Percentiles rank a stretch among this genome's conserved stretches.
phyloP scores from a whole-genome alignment of 2,329 filamentous ascomycete species.

The Fonsecaea pugnacius region DNA sequence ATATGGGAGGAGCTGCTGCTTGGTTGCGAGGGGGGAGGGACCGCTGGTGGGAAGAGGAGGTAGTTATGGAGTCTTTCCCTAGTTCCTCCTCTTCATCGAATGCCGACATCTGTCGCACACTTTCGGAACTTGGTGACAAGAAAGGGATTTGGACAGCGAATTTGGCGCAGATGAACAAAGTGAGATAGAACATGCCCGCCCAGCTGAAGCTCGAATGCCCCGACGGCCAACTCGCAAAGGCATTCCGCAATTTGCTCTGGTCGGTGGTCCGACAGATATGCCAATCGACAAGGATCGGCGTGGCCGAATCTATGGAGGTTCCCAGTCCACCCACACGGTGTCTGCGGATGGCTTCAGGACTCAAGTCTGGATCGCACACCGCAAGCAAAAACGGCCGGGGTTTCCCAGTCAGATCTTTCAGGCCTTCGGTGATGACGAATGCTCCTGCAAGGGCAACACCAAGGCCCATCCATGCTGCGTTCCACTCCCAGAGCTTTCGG shows the following conservation, averaged over 20 bases:
- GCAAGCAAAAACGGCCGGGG: constrained; percentile 67
- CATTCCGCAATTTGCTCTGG: constrained; percentile 68
- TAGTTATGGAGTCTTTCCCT: constrained; percentile 6
- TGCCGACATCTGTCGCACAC: constrained; percentile 22
- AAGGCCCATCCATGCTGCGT: constrained; percentile 82
- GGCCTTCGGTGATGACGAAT: constrained; percentile 80
- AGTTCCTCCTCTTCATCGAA: constrained; percentile 26
- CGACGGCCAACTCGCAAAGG: constrained; percentile 82
- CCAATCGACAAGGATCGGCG: constrained; percentile 73
- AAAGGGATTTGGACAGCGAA: constrained; percentile 54
- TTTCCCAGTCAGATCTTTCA: constrained; percentile 76
- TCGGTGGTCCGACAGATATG: constrained; percentile 74
- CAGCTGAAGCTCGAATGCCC: constrained; percentile 77
- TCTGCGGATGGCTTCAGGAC: constrained; percentile 55
- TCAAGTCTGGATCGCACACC: constrained; percentile 76
- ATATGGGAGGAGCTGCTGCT: constrained; percentile 80
- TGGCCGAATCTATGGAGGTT: constrained; percentile 51
- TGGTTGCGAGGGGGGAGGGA: constrained; percentile 64
- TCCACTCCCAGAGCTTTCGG: constrained; percentile 88
- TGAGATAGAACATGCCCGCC: constrained; percentile 80
- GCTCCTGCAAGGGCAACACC: constrained; percentile 71
- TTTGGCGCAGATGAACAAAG: constrained; percentile 76
- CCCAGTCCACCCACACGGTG: constrained; percentile 67
- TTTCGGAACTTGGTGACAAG: constrained; percentile 38
- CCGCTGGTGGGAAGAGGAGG: constrained; percentile 27